Conservation (phyloP, 164 flowering plant species). For the Paratinospora sagittata region DNA sequence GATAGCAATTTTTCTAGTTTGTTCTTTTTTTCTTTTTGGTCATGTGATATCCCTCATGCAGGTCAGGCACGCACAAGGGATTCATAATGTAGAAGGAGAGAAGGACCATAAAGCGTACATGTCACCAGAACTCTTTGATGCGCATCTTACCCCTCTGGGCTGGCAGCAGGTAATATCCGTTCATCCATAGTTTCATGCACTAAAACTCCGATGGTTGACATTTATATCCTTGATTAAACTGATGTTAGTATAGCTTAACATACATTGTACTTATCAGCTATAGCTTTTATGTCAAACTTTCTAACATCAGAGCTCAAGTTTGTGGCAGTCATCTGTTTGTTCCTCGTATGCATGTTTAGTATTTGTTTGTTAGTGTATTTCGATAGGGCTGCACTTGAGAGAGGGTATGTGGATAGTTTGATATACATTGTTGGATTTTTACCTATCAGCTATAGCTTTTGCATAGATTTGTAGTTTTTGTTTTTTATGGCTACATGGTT, state of each 20-base stretch:
- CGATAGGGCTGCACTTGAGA: too few species aligned
- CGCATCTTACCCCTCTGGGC: slow-evolving; percentile 76
- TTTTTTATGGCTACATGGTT: neutral
- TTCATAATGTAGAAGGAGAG: slow-evolving; percentile 81
- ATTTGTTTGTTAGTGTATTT: too few species aligned
- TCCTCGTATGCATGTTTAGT: too few species aligned
- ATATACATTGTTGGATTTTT: too few species aligned
- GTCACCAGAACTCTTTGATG: slow-evolving; percentile 65
- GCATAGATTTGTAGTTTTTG: neutral
- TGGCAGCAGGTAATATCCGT: slow-evolving; percentile 66
- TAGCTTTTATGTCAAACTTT: too few species aligned
- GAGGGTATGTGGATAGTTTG: too few species aligned
- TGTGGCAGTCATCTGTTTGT: too few species aligned
- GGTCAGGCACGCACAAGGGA: slow-evolving; percentile 96
- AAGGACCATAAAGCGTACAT: slow-evolving; percentile 45
- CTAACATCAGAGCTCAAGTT: too few species aligned
- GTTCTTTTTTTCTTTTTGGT: neutral
- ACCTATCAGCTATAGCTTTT: neutral
- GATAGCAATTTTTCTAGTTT: slow-evolving; percentile 1
- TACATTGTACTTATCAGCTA: too few species aligned
- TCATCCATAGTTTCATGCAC: neutral
- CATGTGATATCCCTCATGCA: slow-evolving; percentile 17
- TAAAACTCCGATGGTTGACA: neutral
- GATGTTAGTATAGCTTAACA: too few species aligned
- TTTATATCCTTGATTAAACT: too few species aligned